Conservation (phyloP, 1,139 yeast genomes). For the Kodamaea plutei region DNA sequence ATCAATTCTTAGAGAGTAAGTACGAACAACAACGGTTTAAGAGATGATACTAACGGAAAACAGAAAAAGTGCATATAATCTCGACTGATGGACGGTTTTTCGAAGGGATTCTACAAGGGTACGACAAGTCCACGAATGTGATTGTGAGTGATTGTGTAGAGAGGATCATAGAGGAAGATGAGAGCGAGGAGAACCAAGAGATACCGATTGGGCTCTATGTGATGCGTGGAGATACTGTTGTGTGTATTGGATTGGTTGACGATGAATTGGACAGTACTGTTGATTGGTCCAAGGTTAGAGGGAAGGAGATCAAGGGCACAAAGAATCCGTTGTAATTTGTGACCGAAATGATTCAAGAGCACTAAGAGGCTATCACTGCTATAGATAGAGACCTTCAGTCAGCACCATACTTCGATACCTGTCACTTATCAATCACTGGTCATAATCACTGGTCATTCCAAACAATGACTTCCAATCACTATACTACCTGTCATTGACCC, state of each 20-base stretch:
- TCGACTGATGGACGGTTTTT: slow-evolving; percentile 81
- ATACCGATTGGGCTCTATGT: slow-evolving; percentile 57
- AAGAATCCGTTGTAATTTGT: slow-evolving; percentile 34
- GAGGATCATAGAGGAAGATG: slow-evolving; percentile 35
- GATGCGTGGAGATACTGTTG: slow-evolving; percentile 80
- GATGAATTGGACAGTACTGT: slow-evolving; percentile 44
- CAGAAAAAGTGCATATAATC: slow-evolving; percentile 62
- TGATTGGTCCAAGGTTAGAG: slow-evolving; percentile 56
- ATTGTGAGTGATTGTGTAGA: slow-evolving; percentile 62
- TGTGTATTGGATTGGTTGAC: slow-evolving; percentile 69
- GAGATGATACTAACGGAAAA: slow-evolving; percentile 24
- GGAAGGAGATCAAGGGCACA: slow-evolving; percentile 34
- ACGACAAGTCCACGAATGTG: slow-evolving; percentile 75
- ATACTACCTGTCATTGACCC: too few relatives aligned
- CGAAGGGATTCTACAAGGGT: slow-evolving; percentile 74
- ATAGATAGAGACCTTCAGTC: too few relatives aligned
- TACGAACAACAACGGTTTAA: slow-evolving; percentile 9
- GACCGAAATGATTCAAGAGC: too few relatives aligned
- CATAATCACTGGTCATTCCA: not conserved
- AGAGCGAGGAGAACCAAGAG: slow-evolving; percentile 48
- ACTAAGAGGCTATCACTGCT: too few relatives aligned
- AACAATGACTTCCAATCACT: too few relatives aligned
- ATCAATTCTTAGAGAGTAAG: slow-evolving; percentile 38
- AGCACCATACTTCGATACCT: too few relatives aligned
- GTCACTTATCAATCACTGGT: too few relatives aligned